Evolutionary conservation across 768 basidiomycete genomes (phyloP).

Genomic region (Cystoderma amianthinum): DNA sequence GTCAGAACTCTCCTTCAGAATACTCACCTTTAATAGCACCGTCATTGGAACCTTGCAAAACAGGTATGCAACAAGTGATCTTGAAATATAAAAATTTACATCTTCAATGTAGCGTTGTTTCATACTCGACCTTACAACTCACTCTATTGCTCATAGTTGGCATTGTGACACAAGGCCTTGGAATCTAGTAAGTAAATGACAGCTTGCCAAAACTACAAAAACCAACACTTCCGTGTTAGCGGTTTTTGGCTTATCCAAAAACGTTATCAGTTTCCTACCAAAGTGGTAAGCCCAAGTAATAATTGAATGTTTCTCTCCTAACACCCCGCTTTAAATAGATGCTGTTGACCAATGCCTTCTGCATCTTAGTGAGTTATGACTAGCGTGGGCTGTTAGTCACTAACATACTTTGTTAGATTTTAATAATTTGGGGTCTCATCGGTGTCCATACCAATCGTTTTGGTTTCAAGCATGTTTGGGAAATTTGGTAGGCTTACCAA

Average conservation of each 20-base stretch:
- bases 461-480: conserved; percentile 82
- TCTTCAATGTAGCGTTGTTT: conserved; percentile 59
- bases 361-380: conserved; percentile 48
- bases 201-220: background rate
- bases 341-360: conserved; percentile 64
- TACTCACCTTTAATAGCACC: conserved; percentile 68
- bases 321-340: conserved; percentile 32
- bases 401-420: conserved; percentile 22
- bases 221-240: conserved; percentile 20
- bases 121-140: conserved; percentile 66
- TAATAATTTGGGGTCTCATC: conserved; percentile 70
- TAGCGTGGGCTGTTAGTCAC: background rate
- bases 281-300: conserved; percentile 39
- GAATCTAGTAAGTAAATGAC: conserved; percentile 51
- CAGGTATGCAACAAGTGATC: conserved; percentile 44
- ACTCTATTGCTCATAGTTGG: conserved; percentile 64
- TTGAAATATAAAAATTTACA: background rate
- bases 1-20: conserved; percentile 56
- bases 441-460: conserved; percentile 70
- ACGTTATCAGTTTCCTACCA: conserved; percentile 54
- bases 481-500: conserved; percentile 55
- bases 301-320: background rate
- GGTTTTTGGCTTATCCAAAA: conserved; percentile 68
- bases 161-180: conserved; percentile 55
- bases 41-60: conserved; percentile 69